These are phyloP conservation scores for Hemileia vastatrix DNA, from an alignment of 1,284 basidiomycete genomes.

Conservation along the genomic window DNA sequence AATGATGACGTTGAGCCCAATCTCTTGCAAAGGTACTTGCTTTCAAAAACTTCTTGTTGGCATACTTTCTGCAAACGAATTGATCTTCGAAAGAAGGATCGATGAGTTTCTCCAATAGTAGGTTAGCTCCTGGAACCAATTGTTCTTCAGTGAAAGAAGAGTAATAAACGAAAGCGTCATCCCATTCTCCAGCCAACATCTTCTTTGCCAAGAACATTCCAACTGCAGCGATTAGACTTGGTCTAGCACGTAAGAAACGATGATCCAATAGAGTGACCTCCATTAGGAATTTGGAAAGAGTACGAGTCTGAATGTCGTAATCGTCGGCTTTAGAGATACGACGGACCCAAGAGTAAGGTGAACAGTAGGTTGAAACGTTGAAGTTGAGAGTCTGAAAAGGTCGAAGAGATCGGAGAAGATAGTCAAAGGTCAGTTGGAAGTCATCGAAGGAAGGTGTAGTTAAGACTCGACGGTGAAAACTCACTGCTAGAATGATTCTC, in stretches of 20 bases:
- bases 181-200: slow-evolving; percentile 70
- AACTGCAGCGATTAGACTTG: slow-evolving; percentile 77
- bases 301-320: slow-evolving; percentile 81
- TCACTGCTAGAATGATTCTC: slow-evolving; percentile 82
- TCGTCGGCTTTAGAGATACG: slow-evolving; percentile 91
- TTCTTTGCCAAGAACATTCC: slow-evolving; percentile 82
- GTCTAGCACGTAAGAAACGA: slow-evolving; percentile 66
- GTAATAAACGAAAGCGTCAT: slow-evolving; percentile 78
- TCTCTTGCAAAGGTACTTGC: slow-evolving; percentile 51
- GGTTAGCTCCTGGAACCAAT: slow-evolving; percentile 71
- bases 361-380: slow-evolving; percentile 82
- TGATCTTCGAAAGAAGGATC: slow-evolving; percentile 48
- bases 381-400: slow-evolving; percentile 81
- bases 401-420: slow-evolving; percentile 23
- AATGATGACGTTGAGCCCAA: slow-evolving; percentile 47
- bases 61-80: slow-evolving; percentile 59
- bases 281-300: slow-evolving; percentile 81
- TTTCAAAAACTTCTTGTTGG: slow-evolving; percentile 74
- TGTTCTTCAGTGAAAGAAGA: slow-evolving; percentile 76
- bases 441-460: too few relatives aligned
- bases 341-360: slow-evolving; percentile 82
- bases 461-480: too few relatives aligned
- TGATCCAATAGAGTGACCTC: slow-evolving; percentile 85
- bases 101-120: slow-evolving; percentile 86
- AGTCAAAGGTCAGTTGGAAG: too few relatives aligned